phyloP scores from a whole-genome alignment of 169 alveolate genomes.

The Plasmodium gallinaceum region DNA sequence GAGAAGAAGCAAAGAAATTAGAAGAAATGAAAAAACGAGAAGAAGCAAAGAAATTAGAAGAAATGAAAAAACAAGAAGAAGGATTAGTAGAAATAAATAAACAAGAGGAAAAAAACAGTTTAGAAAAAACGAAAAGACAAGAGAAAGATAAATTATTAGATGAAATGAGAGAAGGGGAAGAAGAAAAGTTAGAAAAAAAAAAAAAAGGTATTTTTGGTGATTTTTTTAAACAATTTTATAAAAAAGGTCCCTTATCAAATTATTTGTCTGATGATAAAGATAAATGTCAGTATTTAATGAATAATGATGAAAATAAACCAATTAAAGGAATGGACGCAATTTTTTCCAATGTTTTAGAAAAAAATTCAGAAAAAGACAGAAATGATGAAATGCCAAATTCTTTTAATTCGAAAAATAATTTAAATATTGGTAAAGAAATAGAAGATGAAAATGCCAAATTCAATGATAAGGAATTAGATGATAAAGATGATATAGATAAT shows the following conservation, averaged over 20 bases:
- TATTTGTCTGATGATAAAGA: slow-evolving; percentile 10
- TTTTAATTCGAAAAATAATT: background rate
- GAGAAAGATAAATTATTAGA: background rate
- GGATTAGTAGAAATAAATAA: background rate
- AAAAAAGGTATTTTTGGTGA: slow-evolving; percentile 33
- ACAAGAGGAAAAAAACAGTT: slow-evolving; percentile 2
- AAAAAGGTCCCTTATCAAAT: slow-evolving; percentile 25
- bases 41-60: slow-evolving; percentile 10
- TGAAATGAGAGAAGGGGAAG: background rate
- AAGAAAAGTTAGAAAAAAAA: slow-evolving; percentile 1
- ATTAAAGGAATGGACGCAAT: slow-evolving; percentile 11
- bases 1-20: slow-evolving; percentile 13
- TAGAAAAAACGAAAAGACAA: too few species aligned
- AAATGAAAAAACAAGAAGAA: slow-evolving; percentile 7
- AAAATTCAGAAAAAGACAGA: background rate
- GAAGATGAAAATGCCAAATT: slow-evolving; percentile 15
- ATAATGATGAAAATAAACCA: slow-evolving; percentile 15
- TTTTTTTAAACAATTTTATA: slow-evolving; percentile 34
- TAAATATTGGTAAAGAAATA: background rate
- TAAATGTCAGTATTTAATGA: background rate
- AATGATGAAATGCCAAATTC: background rate
- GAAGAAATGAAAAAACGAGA: slow-evolving; percentile 24
- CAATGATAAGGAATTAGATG: background rate
- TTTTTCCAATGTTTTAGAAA: background rate
- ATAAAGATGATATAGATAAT: slow-evolving; percentile 3